Conservation (phyloP, 768 basidiomycete genomes). For the Rubroboletus satanas region DNA sequence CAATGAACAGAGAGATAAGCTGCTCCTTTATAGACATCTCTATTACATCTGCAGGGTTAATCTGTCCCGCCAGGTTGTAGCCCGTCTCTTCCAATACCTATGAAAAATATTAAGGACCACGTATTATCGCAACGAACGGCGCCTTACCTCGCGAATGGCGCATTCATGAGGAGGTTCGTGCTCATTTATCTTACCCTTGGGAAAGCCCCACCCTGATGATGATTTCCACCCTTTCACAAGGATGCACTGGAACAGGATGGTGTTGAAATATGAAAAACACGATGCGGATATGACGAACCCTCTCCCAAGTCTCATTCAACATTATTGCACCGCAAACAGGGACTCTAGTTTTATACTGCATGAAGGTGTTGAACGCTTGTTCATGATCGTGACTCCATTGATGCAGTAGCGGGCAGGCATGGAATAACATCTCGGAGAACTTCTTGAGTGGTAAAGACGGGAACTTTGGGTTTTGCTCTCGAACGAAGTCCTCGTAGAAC, state of each 20-base stretch:
- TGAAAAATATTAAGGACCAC: conserved; percentile 9
- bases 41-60: conserved; percentile 67
- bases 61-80: conserved; percentile 73
- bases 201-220: conserved; percentile 97
- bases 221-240: conserved; percentile 98
- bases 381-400: conserved; percentile 85
- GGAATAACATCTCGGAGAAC: conserved; percentile 90
- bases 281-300: conserved; percentile 48
- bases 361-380: conserved; percentile 82
- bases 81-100: conserved; percentile 98
- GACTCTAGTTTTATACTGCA: conserved; percentile 94
- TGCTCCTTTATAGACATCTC: conserved; percentile 88
- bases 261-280: conserved; percentile 8
- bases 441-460: conserved; percentile 87
- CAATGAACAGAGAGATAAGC: conserved; percentile 85
- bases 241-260: conserved; percentile 60
- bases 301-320: conserved; percentile 88
- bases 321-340: conserved; percentile 98
- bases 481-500: conserved; percentile 99
- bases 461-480: conserved; percentile 83
- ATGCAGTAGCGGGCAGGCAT: conserved; percentile 75
- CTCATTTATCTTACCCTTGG: conserved; percentile 99
- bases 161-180: conserved; percentile 80
- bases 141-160: conserved; percentile 83
- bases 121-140: not conserved